These are phyloP conservation scores for Panaeolus cyanescens DNA, from an alignment of 768 basidiomycete genomes.

Conservation along the genomic window DNA sequence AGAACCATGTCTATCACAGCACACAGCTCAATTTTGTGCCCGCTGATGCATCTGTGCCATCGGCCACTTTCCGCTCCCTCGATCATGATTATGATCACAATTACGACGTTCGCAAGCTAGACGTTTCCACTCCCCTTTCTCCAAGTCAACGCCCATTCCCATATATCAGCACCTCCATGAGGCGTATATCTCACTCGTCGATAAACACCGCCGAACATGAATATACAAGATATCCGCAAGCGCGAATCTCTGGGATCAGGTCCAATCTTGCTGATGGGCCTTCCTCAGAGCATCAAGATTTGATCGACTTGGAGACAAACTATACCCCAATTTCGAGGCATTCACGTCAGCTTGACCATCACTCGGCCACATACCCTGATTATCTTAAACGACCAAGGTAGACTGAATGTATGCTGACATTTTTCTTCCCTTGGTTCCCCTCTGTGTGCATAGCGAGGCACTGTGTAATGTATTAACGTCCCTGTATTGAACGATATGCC, in stretches of 20 bases:
- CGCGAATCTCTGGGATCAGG: not conserved
- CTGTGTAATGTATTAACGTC: too few relatives aligned
- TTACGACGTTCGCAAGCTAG: not conserved
- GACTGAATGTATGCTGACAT: not conserved
- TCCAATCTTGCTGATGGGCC: not conserved
- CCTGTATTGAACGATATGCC: too few relatives aligned
- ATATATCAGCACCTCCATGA: not conserved
- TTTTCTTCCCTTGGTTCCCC: not conserved
- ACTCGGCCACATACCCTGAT: not conserved
- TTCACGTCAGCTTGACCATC: not conserved
- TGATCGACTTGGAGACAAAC: not conserved
- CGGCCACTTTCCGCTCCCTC: not conserved
- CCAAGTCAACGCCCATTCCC: not conserved
- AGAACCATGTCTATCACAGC: not conserved
- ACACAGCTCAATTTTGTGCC: not conserved
- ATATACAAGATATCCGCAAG: not conserved
- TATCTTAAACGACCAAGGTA: not conserved
- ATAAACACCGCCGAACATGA: not conserved
- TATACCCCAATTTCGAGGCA: not conserved
- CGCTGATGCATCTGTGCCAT: not conserved
- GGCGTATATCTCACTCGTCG: not conserved
- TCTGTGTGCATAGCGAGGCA: too few relatives aligned
- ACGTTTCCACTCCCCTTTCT: constrained; percentile 18
- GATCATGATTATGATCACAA: not conserved
- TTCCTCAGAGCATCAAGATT: not conserved